Percentiles rank a stretch among this genome's conserved stretches.
phyloP scores from a whole-genome alignment of 495 filamentous ascomycete species.

The Tuber indicum region DNA sequence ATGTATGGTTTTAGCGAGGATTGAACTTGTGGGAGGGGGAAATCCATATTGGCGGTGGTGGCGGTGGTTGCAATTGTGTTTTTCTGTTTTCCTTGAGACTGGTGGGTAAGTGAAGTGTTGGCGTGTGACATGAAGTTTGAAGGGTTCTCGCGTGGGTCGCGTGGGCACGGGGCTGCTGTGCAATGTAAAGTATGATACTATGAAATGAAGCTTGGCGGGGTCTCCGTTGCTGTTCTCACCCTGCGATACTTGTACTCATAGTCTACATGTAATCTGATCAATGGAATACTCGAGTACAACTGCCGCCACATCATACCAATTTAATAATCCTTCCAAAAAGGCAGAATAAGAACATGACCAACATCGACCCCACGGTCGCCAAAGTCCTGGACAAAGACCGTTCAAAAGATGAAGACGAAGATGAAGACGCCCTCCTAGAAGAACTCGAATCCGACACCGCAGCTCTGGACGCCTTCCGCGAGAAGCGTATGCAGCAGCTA shows the following conservation, averaged over 20 bases:
- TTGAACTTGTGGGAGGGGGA: constrained; percentile 35
- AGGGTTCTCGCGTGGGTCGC: not conserved
- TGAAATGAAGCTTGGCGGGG: not conserved
- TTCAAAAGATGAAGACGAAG: constrained; percentile 43
- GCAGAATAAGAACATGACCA: constrained; percentile 15
- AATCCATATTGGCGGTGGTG: constrained; percentile 12
- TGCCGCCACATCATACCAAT: not conserved
- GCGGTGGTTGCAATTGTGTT: constrained; percentile 12
- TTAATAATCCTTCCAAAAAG: not conserved
- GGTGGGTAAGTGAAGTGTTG: not conserved
- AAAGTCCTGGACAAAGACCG: constrained; percentile 39
- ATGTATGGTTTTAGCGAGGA: constrained; percentile 27
- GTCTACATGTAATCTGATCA: not conserved
- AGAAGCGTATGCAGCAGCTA: constrained; percentile 64
- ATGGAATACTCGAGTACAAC: not conserved
- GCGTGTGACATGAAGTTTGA: not conserved
- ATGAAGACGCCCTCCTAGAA: constrained; percentile 67
- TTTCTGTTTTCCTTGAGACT: not conserved
- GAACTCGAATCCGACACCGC: constrained; percentile 60
- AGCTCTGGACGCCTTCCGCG: constrained; percentile 57
- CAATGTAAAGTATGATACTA: too few relatives aligned
- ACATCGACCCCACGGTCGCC: constrained; percentile 37
- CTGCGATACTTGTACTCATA: not conserved
- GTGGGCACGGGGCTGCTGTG: not conserved
- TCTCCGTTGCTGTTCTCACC: not conserved